phyloP scores from a whole-genome alignment of 225 moss, liverwort and hornwort species.

The Polytrichum commune region DNA sequence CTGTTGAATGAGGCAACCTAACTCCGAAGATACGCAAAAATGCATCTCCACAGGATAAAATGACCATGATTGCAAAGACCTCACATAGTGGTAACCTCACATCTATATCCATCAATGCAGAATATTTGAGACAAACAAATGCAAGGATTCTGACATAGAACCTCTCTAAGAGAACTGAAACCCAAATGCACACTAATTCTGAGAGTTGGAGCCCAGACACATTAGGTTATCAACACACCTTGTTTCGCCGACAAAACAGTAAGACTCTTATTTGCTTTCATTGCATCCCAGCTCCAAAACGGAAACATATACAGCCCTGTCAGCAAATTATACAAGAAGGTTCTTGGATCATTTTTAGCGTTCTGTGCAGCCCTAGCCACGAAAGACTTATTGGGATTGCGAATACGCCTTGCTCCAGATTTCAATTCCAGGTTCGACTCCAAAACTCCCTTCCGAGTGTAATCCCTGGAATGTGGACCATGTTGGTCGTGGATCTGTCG shows the following conservation, averaged over 20 bases:
- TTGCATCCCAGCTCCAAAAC: conserved; percentile 73
- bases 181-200: too few relatives aligned
- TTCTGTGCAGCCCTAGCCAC: conserved; percentile 72
- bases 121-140: too few relatives aligned
- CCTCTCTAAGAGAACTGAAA: too few relatives aligned
- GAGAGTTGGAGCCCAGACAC: too few relatives aligned
- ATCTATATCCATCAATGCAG: too few relatives aligned
- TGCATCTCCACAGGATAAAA: too few relatives aligned
- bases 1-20: too few relatives aligned
- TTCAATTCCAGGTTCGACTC: conserved; percentile 8
- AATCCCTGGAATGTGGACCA: conserved; percentile 3
- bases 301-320: conserved; percentile 77
- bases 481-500: conserved; percentile 30
- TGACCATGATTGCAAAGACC: too few relatives aligned
- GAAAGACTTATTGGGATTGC: conserved; percentile 78
- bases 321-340: conserved; percentile 57
- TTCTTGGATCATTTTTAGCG: conserved; percentile 53
- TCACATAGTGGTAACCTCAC: too few relatives aligned
- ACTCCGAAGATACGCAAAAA: too few relatives aligned
- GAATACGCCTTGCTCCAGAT: conserved; percentile 28
- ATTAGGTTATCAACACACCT: conserved; percentile 30
- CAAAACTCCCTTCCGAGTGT: not conserved
- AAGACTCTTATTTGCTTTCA: conserved; percentile 49
- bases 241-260: conserved; percentile 62
- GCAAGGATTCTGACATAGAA: too few relatives aligned